Base-by-base conservation (phyloP, 805 yeast species). In the Candida railenensis region DNA sequence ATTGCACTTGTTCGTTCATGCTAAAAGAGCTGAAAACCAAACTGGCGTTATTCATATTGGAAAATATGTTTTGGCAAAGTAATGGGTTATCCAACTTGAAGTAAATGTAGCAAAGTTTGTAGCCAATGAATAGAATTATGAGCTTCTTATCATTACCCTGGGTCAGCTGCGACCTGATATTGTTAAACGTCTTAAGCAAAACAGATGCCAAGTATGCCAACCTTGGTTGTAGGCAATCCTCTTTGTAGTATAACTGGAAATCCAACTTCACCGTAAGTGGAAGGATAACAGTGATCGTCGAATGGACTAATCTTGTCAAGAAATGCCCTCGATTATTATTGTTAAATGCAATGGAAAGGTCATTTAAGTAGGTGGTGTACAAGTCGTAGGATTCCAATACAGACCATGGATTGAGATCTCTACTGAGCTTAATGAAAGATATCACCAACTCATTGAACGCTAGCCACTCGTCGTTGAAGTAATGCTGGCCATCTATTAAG, bases 61-160 rank as follows among this genome's bases (percentile, higher is more conserved):
- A 74, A 55, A 81, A 81, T 34, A 82, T 80, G 53, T 82, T 81
- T 32, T 81, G 73, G 61, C 87, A 82, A 15, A 81, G 62, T 52
- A 81, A 66, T 4, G 86, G 85, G 25, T 77, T 79, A 25, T 71
- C 76, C 19, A 82, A 73, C 34, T 61, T 65, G 56, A 79, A 82
- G 59, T 84, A 85, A 4, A 80, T 63, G 46, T 77, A 71, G 56
- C 87, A 83, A 42, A 84, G 64, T 47, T 69, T 67, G 32, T 71
- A 72, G 1, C 87, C 84, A 12, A 82, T 64, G 52, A 70, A 78
- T 20, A 84, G 56, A 39, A 83, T 66, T 25, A 82, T 74, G 20
- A 69, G 59, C 50, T 76, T 80, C 53, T 81, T 80, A 30, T 53
- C 55, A 8, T 66, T 63, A 30, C 66, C 61, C 2, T 62, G 59